A percentile compares a stretch with the other conserved stretches of the same genome.
phyloP scores from a whole-genome alignment of 345 rosid genomes.

The Angophora floribunda region DNA sequence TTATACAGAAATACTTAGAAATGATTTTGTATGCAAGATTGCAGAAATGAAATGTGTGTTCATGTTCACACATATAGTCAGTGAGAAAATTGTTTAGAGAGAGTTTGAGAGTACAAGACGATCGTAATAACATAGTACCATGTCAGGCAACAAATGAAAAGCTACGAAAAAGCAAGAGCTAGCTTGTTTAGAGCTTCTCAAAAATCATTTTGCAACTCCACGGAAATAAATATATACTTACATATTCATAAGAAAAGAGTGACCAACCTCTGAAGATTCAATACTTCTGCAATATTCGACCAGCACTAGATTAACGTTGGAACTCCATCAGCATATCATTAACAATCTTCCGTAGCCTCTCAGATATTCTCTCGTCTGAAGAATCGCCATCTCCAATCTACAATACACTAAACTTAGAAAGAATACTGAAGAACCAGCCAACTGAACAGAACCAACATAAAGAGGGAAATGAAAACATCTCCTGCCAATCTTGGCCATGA shows the following conservation, averaged over 20 bases:
- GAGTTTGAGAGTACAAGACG: background rate
- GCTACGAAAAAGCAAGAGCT: background rate
- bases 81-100: background rate
- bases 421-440: background rate
- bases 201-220: background rate
- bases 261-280: background rate
- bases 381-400: conserved; percentile 12
- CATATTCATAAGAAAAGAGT: background rate
- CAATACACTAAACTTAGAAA: background rate
- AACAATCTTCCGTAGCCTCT: conserved; percentile 20
- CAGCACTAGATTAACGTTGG: background rate
- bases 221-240: background rate
- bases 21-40: background rate
- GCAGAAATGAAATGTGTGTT: background rate
- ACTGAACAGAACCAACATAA: background rate
- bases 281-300: background rate
- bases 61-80: background rate
- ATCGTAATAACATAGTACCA: background rate
- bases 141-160: background rate
- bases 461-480: background rate
- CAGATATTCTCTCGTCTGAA: conserved; percentile 15
- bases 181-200: background rate
- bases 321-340: conserved; percentile 3
- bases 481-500: background rate
- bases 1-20: background rate